phyloP scores from a whole-genome alignment of 495 filamentous ascomycete genomes.

The Penicillium cataractarum region DNA sequence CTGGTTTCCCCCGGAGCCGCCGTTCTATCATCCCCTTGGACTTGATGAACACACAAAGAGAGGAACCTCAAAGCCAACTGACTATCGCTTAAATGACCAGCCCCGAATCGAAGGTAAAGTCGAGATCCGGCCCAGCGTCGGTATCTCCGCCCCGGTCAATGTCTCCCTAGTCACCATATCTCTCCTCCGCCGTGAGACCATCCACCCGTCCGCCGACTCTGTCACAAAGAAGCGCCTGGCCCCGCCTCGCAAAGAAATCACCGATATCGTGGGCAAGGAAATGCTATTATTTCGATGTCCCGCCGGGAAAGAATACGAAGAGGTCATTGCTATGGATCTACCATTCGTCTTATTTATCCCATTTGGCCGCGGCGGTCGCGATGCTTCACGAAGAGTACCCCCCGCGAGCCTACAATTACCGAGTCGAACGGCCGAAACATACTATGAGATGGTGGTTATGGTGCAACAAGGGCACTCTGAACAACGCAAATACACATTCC shows the following conservation, averaged over 20 bases:
- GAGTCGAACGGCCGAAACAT: conserved; percentile 92
- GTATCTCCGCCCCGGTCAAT: conserved; percentile 82
- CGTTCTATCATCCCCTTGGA: conserved; percentile 6
- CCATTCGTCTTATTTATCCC: conserved; percentile 98
- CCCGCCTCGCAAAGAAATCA: conserved; percentile 87
- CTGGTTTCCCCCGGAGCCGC: conserved; percentile 6
- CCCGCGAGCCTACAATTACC: conserved; percentile 90
- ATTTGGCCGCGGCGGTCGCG: conserved; percentile 85
- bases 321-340: conserved; percentile 93
- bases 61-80: neutral
- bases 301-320: conserved; percentile 80
- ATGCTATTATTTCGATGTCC: conserved; percentile 87
- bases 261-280: conserved; percentile 93
- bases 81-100: conserved; percentile 47
- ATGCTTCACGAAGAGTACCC: conserved; percentile 84
- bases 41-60: neutral
- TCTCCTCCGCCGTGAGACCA: conserved; percentile 90
- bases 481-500: conserved; percentile 88
- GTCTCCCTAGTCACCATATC: conserved; percentile 94
- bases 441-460: conserved; percentile 93
- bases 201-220: conserved; percentile 93
- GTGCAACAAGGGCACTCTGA: conserved; percentile 87
- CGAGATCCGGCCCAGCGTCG: conserved; percentile 85
- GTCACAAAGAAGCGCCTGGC: conserved; percentile 90
- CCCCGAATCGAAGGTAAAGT: conserved; percentile 97